These are phyloP conservation scores for Pezicula neosporulosa DNA, from an alignment of 2,329 filamentous ascomycete species.

Conservation along the genomic window DNA sequence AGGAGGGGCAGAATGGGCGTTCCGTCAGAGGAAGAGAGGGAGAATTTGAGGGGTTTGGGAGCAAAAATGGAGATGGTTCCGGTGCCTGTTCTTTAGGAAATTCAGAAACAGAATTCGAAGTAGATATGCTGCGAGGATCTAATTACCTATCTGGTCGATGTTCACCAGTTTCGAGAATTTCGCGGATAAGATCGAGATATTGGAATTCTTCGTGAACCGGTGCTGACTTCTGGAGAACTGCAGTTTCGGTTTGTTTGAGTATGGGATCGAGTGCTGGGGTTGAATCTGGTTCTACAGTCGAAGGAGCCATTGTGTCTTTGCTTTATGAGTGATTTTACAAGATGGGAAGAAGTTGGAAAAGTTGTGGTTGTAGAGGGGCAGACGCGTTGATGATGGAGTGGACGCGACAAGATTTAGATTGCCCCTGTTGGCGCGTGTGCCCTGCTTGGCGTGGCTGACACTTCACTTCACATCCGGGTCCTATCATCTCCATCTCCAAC, in stretches of 20 bases:
- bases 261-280: background rate
- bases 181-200: slow-evolving; percentile 84
- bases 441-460: too few relatives aligned
- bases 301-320: slow-evolving; percentile 14
- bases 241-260: slow-evolving; percentile 1
- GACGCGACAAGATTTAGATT: too few relatives aligned
- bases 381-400: background rate
- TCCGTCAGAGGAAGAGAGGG: slow-evolving; percentile 59
- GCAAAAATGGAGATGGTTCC: slow-evolving; percentile 90
- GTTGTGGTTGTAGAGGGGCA: background rate
- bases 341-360: background rate
- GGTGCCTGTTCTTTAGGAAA: slow-evolving; percentile 72
- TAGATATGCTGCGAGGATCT: background rate
- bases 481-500: too few relatives aligned
- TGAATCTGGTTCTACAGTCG: slow-evolving; percentile 12
- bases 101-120: slow-evolving; percentile 1
- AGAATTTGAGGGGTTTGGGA: slow-evolving; percentile 81
- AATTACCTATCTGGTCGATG: slow-evolving; percentile 80
- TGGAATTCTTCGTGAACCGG: slow-evolving; percentile 81
- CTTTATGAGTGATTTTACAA: background rate
- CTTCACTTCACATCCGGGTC: too few relatives aligned
- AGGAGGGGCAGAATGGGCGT: slow-evolving; percentile 79
- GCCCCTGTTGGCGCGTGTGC: too few relatives aligned
- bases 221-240: background rate
- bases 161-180: slow-evolving; percentile 81